Conservation (phyloP, 257 asterid species). For the Solanum habrochaites region DNA sequence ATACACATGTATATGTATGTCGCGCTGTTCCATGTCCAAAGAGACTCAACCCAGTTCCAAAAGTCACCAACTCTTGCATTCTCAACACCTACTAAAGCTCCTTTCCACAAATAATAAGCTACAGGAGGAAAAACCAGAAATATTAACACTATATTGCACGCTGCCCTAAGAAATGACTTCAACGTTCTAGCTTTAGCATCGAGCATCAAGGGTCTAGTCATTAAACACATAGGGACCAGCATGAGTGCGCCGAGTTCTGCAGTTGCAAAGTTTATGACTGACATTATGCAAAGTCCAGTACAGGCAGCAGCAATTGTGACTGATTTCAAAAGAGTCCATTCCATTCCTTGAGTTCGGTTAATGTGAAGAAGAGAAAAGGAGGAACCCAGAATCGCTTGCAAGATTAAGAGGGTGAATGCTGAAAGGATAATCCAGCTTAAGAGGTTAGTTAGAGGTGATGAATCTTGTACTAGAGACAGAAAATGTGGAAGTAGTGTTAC, state of each 20-base stretch:
- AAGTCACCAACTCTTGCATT: conserved; percentile 45
- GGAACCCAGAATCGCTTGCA: conserved; percentile 24
- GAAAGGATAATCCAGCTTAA: conserved; percentile 39
- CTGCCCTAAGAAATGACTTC: conserved; percentile 25
- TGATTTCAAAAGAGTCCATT: conserved; percentile 70
- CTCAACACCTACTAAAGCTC: conserved; percentile 41
- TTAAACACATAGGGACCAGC: conserved; percentile 81
- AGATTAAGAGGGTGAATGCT: conserved; percentile 32
- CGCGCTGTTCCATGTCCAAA: conserved; percentile 93
- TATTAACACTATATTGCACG: conserved; percentile 28
- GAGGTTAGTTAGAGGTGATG: conserved; percentile 42
- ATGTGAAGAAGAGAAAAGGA: conserved; percentile 1
- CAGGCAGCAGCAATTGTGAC: conserved; percentile 68
- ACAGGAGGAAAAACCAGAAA: conserved; percentile 56
- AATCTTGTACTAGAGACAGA: conserved; percentile 28
- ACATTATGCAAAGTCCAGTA: conserved; percentile 87
- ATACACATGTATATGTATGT: conserved; percentile 64
- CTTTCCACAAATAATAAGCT: conserved; percentile 34
- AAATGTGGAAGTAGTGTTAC: conserved; percentile 59
- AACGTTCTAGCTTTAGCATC: conserved; percentile 7
- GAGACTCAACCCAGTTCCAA: conserved; percentile 80
- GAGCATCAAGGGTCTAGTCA: conserved; percentile 46
- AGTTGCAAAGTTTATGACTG: conserved; percentile 83
- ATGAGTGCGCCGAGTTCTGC: conserved; percentile 85
- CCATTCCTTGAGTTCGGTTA: conserved; percentile 16